A percentile compares a stretch with the other conserved stretches of the same genome.
phyloP scores from a whole-genome alignment of 139 green algal genomes.

The Asterochloris erici region DNA sequence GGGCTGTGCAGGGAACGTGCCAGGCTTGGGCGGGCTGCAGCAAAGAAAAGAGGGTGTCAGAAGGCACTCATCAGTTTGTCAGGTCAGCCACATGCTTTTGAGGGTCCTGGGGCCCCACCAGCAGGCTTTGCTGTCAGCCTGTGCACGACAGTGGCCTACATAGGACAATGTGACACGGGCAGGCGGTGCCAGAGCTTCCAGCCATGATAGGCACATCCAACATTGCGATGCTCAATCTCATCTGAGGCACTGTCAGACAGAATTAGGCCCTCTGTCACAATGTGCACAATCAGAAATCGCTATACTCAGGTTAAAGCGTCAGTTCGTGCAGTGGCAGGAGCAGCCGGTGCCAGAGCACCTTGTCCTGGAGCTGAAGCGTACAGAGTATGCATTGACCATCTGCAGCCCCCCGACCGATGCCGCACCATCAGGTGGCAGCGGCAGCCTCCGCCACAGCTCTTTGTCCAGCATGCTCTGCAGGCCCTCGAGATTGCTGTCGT shows the following conservation, averaged over 20 bases:
- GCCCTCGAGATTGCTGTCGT: constrained; percentile 32
- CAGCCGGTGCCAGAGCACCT: too few relatives aligned
- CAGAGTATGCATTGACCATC: too few relatives aligned
- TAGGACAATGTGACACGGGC: neutral
- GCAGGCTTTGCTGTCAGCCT: neutral
- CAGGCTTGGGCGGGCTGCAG: constrained; percentile 9
- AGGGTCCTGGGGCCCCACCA: neutral
- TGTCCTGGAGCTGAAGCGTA: too few relatives aligned
- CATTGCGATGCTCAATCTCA: too few relatives aligned
- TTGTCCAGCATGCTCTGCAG: constrained; percentile 44
- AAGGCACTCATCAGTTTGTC: neutral
- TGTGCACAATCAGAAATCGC: too few relatives aligned
- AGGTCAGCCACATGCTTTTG: neutral
- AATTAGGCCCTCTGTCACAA: too few relatives aligned
- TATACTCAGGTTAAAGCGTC: too few relatives aligned
- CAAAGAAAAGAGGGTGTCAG: neutral
- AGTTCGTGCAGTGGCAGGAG: too few relatives aligned
- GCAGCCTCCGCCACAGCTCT: constrained; percentile 40
- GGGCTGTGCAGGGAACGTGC: constrained; percentile 7
- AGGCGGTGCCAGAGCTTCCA: constrained; percentile 1
- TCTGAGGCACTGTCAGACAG: too few relatives aligned
- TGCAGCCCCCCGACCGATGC: too few relatives aligned
- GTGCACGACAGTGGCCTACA: neutral
- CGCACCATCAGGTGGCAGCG: constrained; percentile 1
- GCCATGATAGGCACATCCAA: neutral